Percentiles rank a stretch among this genome's conserved stretches.
phyloP scores from a whole-genome alignment of 371 early-diverging fungal genomes.

The Mortierella polycephala region DNA sequence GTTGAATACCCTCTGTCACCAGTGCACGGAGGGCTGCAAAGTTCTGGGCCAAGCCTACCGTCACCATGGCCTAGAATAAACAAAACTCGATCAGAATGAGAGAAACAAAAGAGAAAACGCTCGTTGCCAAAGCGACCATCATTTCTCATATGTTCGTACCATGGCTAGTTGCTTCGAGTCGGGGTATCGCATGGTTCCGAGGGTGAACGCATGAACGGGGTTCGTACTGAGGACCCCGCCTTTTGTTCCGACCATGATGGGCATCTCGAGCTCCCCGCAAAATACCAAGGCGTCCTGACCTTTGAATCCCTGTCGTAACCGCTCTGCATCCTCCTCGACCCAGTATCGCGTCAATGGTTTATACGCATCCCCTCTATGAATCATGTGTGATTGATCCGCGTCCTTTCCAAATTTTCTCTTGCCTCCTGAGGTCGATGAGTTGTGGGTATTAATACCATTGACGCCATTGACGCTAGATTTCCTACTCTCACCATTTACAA shows the following conservation, averaged over 20 bases:
- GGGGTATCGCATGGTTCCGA: conserved; percentile 71
- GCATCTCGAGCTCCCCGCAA: conserved; percentile 75
- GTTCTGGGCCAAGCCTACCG: conserved; percentile 77
- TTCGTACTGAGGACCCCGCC: conserved; percentile 77
- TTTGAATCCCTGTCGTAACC: conserved; percentile 16
- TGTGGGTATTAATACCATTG: not conserved
- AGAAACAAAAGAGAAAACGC: not conserved
- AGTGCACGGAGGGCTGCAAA: conserved; percentile 80
- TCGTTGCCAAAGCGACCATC: not conserved
- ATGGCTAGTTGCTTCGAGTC: conserved; percentile 66
- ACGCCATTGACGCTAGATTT: not conserved
- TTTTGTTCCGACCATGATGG: conserved; percentile 73
- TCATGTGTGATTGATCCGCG: not conserved
- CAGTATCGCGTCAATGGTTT: conserved; percentile 71
- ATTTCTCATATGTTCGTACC: conserved; percentile 43
- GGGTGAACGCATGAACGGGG: conserved; percentile 68
- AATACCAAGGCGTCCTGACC: conserved; percentile 55
- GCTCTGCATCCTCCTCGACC: conserved; percentile 62
- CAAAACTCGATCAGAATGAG: not conserved
- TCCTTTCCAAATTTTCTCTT: conserved; percentile 16
- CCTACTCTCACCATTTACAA: not conserved
- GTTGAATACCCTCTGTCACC: conserved; percentile 76
- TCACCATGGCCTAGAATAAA: conserved; percentile 59
- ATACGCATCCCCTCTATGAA: conserved; percentile 55
- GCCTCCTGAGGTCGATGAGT: not conserved